Evolutionary conservation across 2,329 filamentous ascomycete species (phyloP), one percentile per base, ranked within the genome.

Genomic region (Cercospora zeina): DNA sequence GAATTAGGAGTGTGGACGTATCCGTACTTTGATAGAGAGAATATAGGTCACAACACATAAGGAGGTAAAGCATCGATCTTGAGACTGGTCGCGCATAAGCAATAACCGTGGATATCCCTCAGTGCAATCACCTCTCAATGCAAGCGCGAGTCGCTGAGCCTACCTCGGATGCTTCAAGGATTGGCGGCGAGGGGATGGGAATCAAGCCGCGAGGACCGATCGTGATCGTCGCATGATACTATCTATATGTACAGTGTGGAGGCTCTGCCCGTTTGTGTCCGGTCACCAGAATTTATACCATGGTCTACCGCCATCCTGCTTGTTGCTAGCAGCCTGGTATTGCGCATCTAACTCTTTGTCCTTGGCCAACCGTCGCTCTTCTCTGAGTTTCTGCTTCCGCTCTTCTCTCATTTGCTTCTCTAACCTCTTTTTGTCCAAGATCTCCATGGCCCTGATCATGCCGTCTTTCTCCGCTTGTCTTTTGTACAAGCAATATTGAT

Each of bases 371-470:
- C 79, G 66, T 62, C 78, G 72, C 56, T 79, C 77, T 53, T 75
- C 73, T 42, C 72, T 69, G 13, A 71, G 54, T 57, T 71, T 71
- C 62, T 80, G 78, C 66, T 77, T 78, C 62, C 77, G 76, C n/a
- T 75, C 75, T 66, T 79, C 79, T 39, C 79, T 75, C 49, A 73
- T 82, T 73, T 87, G 84, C 62, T 73, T 71, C 75, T 89, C 86
- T 4, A 82, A 80, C 71, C 90, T 87, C 75, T 92, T 87, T 70
- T 85, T 81, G 72, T 89, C 87, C 75, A 93, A 88, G 62, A 95
- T 85, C 73, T 96, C 91, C 59, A 96, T 88, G 3, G 90, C 90
- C 67, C 91, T 82, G 75, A 89, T 89, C 87, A 99, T 93, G 65
- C 91, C 89, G 65, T 87, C 85, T 70, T 88, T 85, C 77, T 97